phyloP scores from a whole-genome alignment of 495 filamentous ascomycete species.

The Neurospora sp. region DNA sequence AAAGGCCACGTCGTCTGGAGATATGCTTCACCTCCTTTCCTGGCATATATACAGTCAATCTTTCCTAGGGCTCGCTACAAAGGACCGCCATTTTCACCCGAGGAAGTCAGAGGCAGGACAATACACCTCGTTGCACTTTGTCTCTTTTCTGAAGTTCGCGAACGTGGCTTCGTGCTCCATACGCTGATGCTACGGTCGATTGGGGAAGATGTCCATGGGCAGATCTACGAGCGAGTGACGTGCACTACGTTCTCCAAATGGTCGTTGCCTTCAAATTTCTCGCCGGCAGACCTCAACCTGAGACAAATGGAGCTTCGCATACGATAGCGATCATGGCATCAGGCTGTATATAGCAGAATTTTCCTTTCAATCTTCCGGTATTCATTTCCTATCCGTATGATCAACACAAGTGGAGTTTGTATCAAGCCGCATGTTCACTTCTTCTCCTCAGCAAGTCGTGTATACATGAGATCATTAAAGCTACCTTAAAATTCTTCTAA shows the following conservation, averaged over 20 bases:
- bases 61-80: too few species aligned
- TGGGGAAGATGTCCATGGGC: background rate
- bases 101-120: background rate
- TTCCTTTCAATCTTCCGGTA: background rate
- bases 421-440: background rate
- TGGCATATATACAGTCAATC: background rate
- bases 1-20: background rate
- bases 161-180: accelerated
- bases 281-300: background rate
- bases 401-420: background rate
- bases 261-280: background rate
- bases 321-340: background rate
- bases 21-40: background rate
- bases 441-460: background rate
- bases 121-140: background rate
- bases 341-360: background rate
- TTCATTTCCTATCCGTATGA: too few species aligned
- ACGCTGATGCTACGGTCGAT: background rate
- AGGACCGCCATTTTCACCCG: background rate
- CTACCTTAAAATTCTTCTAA: background rate
- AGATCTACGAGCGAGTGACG: background rate
- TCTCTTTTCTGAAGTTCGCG: accelerated
- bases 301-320: background rate
- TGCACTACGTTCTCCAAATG: background rate
- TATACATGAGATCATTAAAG: background rate